phyloP scores from a whole-genome alignment of 2,329 filamentous ascomycete genomes.

The Rhinocladiella similis region DNA sequence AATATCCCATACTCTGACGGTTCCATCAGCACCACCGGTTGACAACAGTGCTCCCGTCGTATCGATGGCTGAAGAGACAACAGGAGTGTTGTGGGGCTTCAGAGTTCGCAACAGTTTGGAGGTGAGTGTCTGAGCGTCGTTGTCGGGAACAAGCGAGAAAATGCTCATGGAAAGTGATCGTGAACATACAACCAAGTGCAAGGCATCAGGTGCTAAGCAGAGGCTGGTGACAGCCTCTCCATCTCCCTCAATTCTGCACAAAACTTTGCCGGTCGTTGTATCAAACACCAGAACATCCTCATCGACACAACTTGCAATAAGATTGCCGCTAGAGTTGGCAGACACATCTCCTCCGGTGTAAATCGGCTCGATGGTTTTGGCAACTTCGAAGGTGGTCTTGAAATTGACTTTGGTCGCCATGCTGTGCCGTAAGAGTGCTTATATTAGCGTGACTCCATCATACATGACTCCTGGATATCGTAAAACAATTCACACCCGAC shows the following conservation, averaged over 20 bases:
- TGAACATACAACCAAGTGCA: constrained; percentile 87
- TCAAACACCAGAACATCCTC: constrained; percentile 90
- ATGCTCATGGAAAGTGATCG: constrained; percentile 95
- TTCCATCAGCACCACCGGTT: constrained; percentile 88
- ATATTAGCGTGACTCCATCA: too few relatives aligned
- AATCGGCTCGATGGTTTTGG: constrained; percentile 82
- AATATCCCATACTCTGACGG: constrained; percentile 97
- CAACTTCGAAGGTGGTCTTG: constrained; percentile 80
- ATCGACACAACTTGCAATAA: constrained; percentile 85
- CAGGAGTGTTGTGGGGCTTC: constrained; percentile 87
- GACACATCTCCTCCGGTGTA: constrained; percentile 89
- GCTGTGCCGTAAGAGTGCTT: too few relatives aligned
- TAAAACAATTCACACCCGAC: neutral
- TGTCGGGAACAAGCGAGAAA: constrained; percentile 67
- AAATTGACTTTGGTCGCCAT: constrained; percentile 58
- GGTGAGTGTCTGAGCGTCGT: constrained; percentile 59
- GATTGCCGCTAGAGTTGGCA: constrained; percentile 75
- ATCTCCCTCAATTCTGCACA: constrained; percentile 86
- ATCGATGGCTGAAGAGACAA: constrained; percentile 83
- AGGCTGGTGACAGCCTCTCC: constrained; percentile 54
- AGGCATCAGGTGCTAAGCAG: constrained; percentile 77
- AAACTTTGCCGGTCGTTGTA: constrained; percentile 75
- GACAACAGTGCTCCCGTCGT: constrained; percentile 84
- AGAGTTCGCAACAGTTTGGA: constrained; percentile 73
- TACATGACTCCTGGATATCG: neutral